A percentile compares a stretch with the other conserved stretches of the same genome.
phyloP scores from a whole-genome alignment of 768 basidiomycete genomes.

The Ramaria rubella region DNA sequence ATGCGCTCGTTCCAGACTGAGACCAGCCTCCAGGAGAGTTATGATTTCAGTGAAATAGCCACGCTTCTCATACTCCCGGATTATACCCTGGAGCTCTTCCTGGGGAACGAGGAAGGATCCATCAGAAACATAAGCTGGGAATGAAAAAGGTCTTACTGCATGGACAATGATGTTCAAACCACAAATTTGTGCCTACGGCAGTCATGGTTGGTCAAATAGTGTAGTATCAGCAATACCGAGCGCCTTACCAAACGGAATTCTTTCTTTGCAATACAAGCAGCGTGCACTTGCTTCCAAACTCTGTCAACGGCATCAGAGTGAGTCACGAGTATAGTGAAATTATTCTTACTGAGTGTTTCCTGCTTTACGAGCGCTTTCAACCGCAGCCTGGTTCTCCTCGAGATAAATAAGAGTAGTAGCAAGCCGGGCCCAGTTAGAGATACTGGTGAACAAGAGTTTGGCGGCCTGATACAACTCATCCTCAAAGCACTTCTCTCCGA shows the following conservation, averaged over 20 bases:
- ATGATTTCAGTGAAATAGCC: slow-evolving; percentile 96
- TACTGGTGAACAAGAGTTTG: slow-evolving; percentile 91
- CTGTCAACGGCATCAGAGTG: slow-evolving; percentile 31
- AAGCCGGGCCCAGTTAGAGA: slow-evolving; percentile 97
- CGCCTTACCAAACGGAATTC: slow-evolving; percentile 85
- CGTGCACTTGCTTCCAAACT: slow-evolving; percentile 99
- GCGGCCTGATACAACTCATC: slow-evolving; percentile 97
- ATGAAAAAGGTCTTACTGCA: slow-evolving; percentile 36
- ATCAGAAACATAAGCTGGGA: background rate
- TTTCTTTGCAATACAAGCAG: slow-evolving; percentile 94
- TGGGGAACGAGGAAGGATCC: slow-evolving; percentile 20
- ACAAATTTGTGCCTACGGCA: slow-evolving; percentile 94
- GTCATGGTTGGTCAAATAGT: background rate
- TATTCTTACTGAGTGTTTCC: slow-evolving; percentile 87
- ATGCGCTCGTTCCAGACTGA: slow-evolving; percentile 95
- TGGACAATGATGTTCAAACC: slow-evolving; percentile 98
- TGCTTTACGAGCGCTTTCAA: slow-evolving; percentile 98
- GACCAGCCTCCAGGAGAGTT: slow-evolving; percentile 83
- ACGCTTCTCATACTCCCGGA: slow-evolving; percentile 81
- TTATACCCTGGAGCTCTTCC: slow-evolving; percentile 71
- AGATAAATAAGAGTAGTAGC: slow-evolving; percentile 98
- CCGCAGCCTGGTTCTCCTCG: slow-evolving; percentile 95
- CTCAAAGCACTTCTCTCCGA: slow-evolving; percentile 99
- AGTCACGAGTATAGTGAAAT: background rate
- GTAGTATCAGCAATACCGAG: background rate